Percentiles rank a stretch among this genome's conserved stretches.
Conservation (phyloP, 2,329 filamentous ascomycete genomes). For the Lachnellula hyalina region DNA sequence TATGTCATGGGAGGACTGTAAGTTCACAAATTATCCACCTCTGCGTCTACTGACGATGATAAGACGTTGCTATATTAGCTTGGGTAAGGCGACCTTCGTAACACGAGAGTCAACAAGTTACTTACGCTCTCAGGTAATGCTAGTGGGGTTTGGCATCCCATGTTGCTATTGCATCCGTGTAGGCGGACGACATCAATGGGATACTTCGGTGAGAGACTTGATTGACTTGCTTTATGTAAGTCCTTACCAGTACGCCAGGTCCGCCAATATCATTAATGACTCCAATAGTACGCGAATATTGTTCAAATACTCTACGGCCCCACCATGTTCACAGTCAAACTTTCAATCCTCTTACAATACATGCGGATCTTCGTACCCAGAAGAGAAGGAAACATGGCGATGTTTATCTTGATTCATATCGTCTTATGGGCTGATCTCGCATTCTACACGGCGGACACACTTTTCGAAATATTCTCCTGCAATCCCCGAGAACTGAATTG, state of each 20-base stretch:
- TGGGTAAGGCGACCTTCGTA: not conserved
- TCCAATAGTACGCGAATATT: not conserved
- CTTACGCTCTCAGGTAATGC: not conserved
- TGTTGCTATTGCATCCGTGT: not conserved
- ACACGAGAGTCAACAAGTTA: not conserved
- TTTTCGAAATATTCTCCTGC: slow-evolving; percentile 5
- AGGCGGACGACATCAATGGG: slow-evolving; percentile 4
- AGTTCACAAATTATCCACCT: not conserved
- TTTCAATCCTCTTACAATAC: slow-evolving; percentile 3
- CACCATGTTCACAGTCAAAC: slow-evolving; percentile 3
- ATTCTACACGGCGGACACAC: slow-evolving; percentile 2
- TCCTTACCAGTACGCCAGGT: not conserved
- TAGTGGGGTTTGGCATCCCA: not conserved
- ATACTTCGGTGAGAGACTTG: slow-evolving; percentile 1
- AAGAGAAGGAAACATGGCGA: not conserved
- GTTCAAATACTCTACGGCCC: slow-evolving; percentile 5
- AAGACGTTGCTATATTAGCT: not conserved
- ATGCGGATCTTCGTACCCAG: slow-evolving; percentile 4
- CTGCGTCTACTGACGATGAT: not conserved
- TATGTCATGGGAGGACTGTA: slow-evolving; percentile 5
- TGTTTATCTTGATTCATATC: not conserved
- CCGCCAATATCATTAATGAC: not conserved
- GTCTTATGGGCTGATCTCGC: not conserved
- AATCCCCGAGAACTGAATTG: slow-evolving; percentile 2
- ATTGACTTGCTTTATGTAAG: slow-evolving; percentile 2